Conservation (phyloP, 352 stramenopile species). For the Phytophthora agathidicida region DNA sequence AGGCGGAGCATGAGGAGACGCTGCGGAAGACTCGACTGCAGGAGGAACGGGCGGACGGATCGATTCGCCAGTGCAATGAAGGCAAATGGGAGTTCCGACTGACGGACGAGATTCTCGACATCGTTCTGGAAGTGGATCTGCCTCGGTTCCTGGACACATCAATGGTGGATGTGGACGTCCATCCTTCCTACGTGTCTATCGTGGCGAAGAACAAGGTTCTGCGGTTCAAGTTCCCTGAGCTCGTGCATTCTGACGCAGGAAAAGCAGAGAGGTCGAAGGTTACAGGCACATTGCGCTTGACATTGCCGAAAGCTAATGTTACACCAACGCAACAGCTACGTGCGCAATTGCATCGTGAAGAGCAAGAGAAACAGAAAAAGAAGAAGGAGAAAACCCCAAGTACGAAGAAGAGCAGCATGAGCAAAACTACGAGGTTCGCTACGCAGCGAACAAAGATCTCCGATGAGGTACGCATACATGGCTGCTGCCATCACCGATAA, state of each 20-base stretch:
- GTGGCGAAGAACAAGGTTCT: conserved; percentile 94
- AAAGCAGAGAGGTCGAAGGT: conserved; percentile 62
- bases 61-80: conserved; percentile 91
- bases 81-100: conserved; percentile 90
- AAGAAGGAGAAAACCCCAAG: conserved; percentile 4
- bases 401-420: too few species aligned
- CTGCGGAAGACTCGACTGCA: conserved; percentile 42
- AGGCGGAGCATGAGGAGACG: conserved; percentile 80
- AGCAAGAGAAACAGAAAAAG: conserved; percentile 21
- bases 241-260: conserved; percentile 59
- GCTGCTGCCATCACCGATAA: conserved; percentile 22
- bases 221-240: conserved; percentile 61
- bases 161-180: conserved; percentile 94
- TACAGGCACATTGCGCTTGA: conserved; percentile 56
- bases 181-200: conserved; percentile 93
- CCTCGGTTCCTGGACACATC: conserved; percentile 91
- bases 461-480: conserved; percentile 28
- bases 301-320: conserved; percentile 58
- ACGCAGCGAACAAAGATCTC: conserved; percentile 21
- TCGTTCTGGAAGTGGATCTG: conserved; percentile 86
- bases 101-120: conserved; percentile 46
- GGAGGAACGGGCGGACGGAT: conserved; percentile 42
- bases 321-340: conserved; percentile 43
- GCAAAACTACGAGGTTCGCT: conserved; percentile 5
- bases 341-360: conserved; percentile 43